Evolutionary conservation across 2,329 filamentous ascomycete species (phyloP), one percentile per base, ranked within the genome.

Genomic region (Trichoderma afroharzianum): DNA sequence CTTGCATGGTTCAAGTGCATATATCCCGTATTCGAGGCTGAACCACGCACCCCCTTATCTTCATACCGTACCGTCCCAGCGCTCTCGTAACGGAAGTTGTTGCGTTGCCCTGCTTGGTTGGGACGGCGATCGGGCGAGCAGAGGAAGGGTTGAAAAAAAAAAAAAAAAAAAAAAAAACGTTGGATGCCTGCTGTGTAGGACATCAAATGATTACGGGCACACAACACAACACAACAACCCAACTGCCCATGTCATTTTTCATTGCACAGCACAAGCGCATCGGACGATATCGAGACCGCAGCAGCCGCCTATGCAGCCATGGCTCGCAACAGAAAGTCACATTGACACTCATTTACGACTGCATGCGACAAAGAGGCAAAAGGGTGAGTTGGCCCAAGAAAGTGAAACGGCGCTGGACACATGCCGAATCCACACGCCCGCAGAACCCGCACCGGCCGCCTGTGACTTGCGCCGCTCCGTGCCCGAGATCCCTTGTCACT

Each of bases 381-480:
- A 32, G 55, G 24, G 53, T 26, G 12, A 26, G n/a, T 12, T 26
- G 21, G 33, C n/a, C n/a, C 59, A 47, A 43, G 36, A 28, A 28
- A 18, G 8, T 58, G 55, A 68, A 68, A 59, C 53, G 14, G 43
- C 55, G 47, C 55, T 50, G 39, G 33, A 18, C 67, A 62, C 50
- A 58, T 59, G 64, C 59, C 61, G 61, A 71, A 64, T 64, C 68
- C 68, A 63, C 68, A 70, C 68, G 47, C 67, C 68, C 68, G 43
- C 39, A 59, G 8, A 39, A 55, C 28, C 69, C 47, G 63, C 62
- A 59, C 59, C 68, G 39, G 68, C 58, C 33, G 26, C 28, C 69
- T 61, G 39, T 36, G 18, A 63, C 47, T 55, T 64, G 59, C 43
- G 70, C 55, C 55, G 55, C 70, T 67, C 70, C 70, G 32, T 47